Conservation (phyloP, 305 asterid species). For the Solanum hybrid region DNA sequence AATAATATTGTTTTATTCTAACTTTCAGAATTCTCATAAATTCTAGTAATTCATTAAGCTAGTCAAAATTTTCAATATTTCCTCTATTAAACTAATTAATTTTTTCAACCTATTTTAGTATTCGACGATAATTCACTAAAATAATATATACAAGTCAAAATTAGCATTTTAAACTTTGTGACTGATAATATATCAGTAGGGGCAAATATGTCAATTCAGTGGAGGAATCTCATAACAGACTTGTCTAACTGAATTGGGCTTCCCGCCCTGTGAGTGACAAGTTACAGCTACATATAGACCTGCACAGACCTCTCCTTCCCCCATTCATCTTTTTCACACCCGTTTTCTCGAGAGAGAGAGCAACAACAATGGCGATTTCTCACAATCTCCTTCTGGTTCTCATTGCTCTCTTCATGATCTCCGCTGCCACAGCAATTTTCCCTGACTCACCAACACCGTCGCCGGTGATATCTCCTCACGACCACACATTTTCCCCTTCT, state of each 20-base stretch:
- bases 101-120: background rate
- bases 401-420: constrained; percentile 35
- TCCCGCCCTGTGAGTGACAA: background rate
- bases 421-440: constrained; percentile 23
- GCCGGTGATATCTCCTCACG: constrained; percentile 10
- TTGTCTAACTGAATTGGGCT: background rate
- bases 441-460: constrained; percentile 24
- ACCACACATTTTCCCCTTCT: constrained; percentile 16
- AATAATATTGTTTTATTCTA: background rate
- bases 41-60: background rate
- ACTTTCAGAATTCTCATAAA: background rate
- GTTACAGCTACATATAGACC: background rate
- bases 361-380: constrained; percentile 34
- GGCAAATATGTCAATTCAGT: background rate
- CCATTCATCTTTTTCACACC: background rate
- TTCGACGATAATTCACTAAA: background rate
- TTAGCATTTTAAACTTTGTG: background rate
- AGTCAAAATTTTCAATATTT: background rate
- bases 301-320: background rate
- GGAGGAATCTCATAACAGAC: background rate
- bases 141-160: too few relatives aligned
- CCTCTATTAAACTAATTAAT: background rate
- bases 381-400: constrained; percentile 38
- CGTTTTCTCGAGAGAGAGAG: background rate
- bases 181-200: background rate